Evolutionary conservation across 192 early-diverging fungal genomes (phyloP).

Genomic region (Backusella westeae): DNA sequence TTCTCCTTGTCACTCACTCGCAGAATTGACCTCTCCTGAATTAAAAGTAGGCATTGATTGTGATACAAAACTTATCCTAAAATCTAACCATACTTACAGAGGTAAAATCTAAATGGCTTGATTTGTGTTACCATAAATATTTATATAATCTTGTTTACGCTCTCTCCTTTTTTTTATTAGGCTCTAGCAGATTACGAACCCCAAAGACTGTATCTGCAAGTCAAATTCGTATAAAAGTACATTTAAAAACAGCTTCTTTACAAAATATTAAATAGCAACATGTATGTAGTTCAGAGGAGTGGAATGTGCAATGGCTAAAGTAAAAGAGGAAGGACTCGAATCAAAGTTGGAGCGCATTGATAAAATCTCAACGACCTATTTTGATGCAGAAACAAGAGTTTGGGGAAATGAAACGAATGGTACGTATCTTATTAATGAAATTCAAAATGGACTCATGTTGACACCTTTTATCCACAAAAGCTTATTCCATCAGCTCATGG

Average conservation of each 20-base stretch:
- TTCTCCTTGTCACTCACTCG: background rate
- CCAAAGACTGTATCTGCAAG: conserved; percentile 2
- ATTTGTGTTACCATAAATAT: background rate
- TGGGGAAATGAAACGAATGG: conserved; percentile 33
- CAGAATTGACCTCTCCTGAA: background rate
- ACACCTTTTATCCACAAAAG: background rate
- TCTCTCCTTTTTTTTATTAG: background rate
- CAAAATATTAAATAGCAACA: background rate
- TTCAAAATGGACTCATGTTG: too few species aligned
- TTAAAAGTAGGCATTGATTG: conserved; percentile 11
- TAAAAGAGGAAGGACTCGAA: conserved; percentile 14
- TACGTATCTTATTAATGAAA: conserved; percentile 8
- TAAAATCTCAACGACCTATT: conserved; percentile 27
- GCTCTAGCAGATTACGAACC: background rate
- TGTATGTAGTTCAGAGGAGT: conserved; percentile 26
- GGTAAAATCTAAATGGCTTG: background rate
- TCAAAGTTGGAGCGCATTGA: conserved; percentile 17
- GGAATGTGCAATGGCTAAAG: conserved; percentile 28
- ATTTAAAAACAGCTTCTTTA: background rate
- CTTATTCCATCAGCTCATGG: background rate
- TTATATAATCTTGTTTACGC: too few species aligned
- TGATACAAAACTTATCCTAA: conserved; percentile 18
- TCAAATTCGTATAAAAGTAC: conserved; percentile 26
- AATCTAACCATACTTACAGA: conserved; percentile 12
- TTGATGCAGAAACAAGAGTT: conserved; percentile 31